Evolutionary conservation across 441 rosid species (phyloP).

Genomic region (Erodium trifolium): DNA sequence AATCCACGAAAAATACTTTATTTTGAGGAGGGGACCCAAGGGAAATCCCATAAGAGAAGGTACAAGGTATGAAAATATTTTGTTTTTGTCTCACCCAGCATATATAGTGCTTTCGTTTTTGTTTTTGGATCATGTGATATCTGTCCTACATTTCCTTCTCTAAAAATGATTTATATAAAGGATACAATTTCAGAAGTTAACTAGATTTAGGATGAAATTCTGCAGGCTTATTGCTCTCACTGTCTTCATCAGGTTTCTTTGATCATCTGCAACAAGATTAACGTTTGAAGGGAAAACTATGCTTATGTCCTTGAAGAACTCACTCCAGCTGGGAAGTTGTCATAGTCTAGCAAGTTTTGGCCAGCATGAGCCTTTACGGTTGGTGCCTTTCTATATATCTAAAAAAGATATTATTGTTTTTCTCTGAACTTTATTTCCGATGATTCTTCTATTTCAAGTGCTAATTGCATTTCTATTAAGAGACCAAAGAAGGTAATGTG

Average conservation of each 20-base stretch:
- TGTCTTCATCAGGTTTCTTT: constrained; percentile 78
- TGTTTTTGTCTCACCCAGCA: too few relatives aligned
- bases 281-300: too few relatives aligned
- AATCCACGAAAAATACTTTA: too few relatives aligned
- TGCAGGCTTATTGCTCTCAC: constrained; percentile 87
- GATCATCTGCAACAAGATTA: constrained; percentile 40
- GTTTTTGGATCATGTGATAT: constrained; percentile 83
- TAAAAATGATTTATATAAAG: constrained; percentile 57
- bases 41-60: too few relatives aligned
- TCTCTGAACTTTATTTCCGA: constrained; percentile 7
- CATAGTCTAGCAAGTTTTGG: constrained; percentile 84
- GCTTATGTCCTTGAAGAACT: constrained; percentile 85
- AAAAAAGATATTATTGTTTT: too few relatives aligned
- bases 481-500: constrained; percentile 90
- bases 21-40: too few relatives aligned
- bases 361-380: constrained; percentile 83
- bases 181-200: constrained; percentile 46
- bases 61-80: too few relatives aligned
- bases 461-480: constrained; percentile 83
- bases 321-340: constrained; percentile 87
- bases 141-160: constrained; percentile 46
- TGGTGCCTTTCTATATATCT: constrained; percentile 23
- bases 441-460: constrained; percentile 44
- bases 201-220: constrained; percentile 54
- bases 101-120: too few relatives aligned